Base-by-base conservation (phyloP, 2,329 filamentous ascomycete species). In the Lachnellula suecica region DNA sequence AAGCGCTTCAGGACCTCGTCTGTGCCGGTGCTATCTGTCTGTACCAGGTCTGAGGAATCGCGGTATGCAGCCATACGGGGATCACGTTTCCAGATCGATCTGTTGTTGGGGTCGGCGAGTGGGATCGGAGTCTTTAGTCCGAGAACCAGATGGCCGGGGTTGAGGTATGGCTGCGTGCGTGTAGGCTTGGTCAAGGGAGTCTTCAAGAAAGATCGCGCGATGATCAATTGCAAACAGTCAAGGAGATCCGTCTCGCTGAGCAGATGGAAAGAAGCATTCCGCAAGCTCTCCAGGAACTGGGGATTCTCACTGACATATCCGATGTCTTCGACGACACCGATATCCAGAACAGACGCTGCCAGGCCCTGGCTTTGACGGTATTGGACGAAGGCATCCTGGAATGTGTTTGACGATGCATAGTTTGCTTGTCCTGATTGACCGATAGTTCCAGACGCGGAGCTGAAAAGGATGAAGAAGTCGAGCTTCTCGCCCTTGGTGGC, bases 381-480 rank as follows among this genome's bases (percentile, higher is more conserved):
- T 23, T 42, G 38, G 13, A 23, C 38, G 11, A 42, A 42, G 6
- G 38, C 38, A 23, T 23, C 38, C 5, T 17, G 38, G 17, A 42
- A 42, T 9, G 38, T 42, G 38, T 42, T 42, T 5, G 38, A 20
- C 6, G 38, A 19, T 4, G 38, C 17, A 20, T 42, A 42, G 17
- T 42, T 42, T 9, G 17, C 38, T 42, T 42, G 38, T 9, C 38
- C 38, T 20, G 17, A 23, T 6, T 19, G 17, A 3, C 38, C 38
- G 17, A 42, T 42, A 20, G 38, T 19, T 9, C 38, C 38, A 9
- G 38, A 42, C 11, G 23, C 23, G 20, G 38, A 42, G 23, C 38
- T 42, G 17, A 42, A 20, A 23, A 42, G 38, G 20, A 42, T 23
- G 20, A 42, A 72, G 54, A 74, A 74, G 38, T 73, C 71, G 13